These are phyloP conservation scores for Tylopilus balloui DNA, from an alignment of 768 basidiomycete genomes.

Conservation along the genomic window DNA sequence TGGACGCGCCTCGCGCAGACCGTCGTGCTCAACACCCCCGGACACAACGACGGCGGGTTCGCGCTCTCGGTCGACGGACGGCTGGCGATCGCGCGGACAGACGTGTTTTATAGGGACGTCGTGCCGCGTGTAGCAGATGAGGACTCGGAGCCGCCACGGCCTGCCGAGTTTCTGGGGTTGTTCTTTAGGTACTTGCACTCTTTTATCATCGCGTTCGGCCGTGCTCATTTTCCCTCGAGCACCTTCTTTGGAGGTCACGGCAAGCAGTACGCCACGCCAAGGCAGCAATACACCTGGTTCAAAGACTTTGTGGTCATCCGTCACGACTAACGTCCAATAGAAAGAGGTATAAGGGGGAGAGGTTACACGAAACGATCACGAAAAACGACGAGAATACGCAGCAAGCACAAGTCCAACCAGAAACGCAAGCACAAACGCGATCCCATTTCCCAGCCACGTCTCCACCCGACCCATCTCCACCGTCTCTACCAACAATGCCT, in stretches of 20 bases:
- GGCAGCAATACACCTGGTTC: constrained; percentile 75
- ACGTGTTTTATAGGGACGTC: constrained; percentile 59
- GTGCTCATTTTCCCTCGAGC: constrained; percentile 31
- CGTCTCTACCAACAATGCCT: constrained; percentile 51
- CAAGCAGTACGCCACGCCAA: constrained; percentile 41
- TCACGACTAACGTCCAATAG: constrained; percentile 10
- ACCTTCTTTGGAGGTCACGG: constrained; percentile 60
- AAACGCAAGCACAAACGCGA: constrained; percentile 17
- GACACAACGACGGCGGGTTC: constrained; percentile 62
- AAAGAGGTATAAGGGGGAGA: not conserved
- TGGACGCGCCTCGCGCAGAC: constrained; percentile 77
- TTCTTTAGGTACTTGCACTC: constrained; percentile 66
- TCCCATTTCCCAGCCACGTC: constrained; percentile 13
- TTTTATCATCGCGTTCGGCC: not conserved
- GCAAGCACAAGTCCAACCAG: constrained; percentile 25
- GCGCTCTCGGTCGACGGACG: constrained; percentile 58
- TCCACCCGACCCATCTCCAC: constrained; percentile 48
- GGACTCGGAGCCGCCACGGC: not conserved
- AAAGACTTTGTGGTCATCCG: constrained; percentile 55
- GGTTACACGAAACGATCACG: no score
- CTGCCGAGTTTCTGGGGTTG: constrained; percentile 31
- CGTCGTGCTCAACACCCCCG: constrained; percentile 70
- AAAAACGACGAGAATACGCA: constrained; percentile 14
- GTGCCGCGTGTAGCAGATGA: constrained; percentile 17
- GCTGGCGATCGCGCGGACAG: constrained; percentile 46